Conservation (phyloP, 305 asterid genomes). For the Solanum hybrid region DNA sequence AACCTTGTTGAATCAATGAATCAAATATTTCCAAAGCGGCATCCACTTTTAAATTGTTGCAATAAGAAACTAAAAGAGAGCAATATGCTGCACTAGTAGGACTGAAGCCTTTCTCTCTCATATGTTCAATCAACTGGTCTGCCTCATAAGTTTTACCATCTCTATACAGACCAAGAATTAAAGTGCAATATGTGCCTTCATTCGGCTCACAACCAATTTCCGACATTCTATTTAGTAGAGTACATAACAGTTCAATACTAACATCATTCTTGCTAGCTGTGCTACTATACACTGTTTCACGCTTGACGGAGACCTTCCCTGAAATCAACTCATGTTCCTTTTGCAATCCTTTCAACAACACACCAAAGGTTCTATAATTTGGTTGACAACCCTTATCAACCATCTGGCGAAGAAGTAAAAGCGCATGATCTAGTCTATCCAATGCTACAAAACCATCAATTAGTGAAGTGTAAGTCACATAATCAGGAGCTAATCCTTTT, state of each 20-base stretch:
- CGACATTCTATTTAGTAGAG: slow-evolving; percentile 54
- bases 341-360: slow-evolving; percentile 66
- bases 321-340: slow-evolving; percentile 32
- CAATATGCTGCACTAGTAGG: slow-evolving; percentile 55
- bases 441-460: slow-evolving; percentile 62
- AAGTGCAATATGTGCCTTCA: slow-evolving; percentile 37
- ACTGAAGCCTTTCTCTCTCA: slow-evolving; percentile 62
- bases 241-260: slow-evolving; percentile 28
- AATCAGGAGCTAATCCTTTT: slow-evolving; percentile 55
- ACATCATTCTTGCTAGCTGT: slow-evolving; percentile 34
- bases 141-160: slow-evolving; percentile 64
- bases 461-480: slow-evolving; percentile 69
- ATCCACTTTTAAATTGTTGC: slow-evolving; percentile 57
- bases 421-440: slow-evolving; percentile 58
- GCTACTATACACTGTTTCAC: slow-evolving; percentile 20
- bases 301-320: slow-evolving; percentile 27
- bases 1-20: slow-evolving; percentile 33
- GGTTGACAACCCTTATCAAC: slow-evolving; percentile 55
- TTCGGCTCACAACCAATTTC: slow-evolving; percentile 65
- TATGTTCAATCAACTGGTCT: slow-evolving; percentile 47
- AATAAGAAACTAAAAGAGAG: slow-evolving; percentile 58
- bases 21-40: slow-evolving; percentile 48
- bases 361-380: slow-evolving; percentile 53
- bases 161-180: slow-evolving; percentile 55
- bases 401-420: slow-evolving; percentile 55